Percentiles rank a stretch among this genome's conserved stretches.
These are phyloP conservation scores for Ophiocordyceps camponoti-floridani DNA, from an alignment of 2,329 filamentous ascomycete species.

Conservation along the genomic window DNA sequence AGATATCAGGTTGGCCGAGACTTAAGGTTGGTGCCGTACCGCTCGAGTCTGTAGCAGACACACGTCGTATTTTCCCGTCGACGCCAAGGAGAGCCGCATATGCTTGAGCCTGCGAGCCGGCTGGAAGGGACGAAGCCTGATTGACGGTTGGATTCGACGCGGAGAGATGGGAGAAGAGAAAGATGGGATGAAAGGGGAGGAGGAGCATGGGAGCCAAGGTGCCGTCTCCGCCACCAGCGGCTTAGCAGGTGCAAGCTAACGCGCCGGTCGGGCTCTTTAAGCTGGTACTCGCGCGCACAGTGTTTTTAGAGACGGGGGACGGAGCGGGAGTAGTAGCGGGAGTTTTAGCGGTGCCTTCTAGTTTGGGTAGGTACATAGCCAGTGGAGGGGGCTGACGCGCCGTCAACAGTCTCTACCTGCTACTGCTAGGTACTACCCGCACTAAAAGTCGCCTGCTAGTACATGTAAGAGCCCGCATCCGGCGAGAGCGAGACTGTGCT, in stretches of 20 bases:
- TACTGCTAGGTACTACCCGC: too few relatives aligned
- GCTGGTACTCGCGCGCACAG: too few relatives aligned
- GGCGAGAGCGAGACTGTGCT: too few relatives aligned
- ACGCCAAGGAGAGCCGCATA: neutral
- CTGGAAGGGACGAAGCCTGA: neutral
- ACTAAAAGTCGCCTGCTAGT: too few relatives aligned
- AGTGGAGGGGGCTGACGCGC: too few relatives aligned
- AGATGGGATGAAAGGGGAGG: neutral
- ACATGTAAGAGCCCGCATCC: too few relatives aligned
- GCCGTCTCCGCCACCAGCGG: neutral
- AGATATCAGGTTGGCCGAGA: slow-evolving; percentile 5
- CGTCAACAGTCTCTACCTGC: too few relatives aligned
- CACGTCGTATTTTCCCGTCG: neutral
- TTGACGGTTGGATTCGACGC: neutral
- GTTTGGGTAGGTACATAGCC: too few relatives aligned
- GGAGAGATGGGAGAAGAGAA: neutral
- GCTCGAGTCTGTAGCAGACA: neutral
- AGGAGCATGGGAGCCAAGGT: neutral
- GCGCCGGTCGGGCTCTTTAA: neutral
- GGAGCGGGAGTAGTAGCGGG: too few relatives aligned
- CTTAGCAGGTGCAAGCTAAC: neutral
- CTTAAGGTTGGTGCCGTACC: neutral
- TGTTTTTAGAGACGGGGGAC: too few relatives aligned
- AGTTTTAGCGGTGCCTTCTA: too few relatives aligned
- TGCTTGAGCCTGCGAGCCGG: neutral